phyloP scores from a whole-genome alignment of 345 rosid species.

The Geranium rotundifolium region DNA sequence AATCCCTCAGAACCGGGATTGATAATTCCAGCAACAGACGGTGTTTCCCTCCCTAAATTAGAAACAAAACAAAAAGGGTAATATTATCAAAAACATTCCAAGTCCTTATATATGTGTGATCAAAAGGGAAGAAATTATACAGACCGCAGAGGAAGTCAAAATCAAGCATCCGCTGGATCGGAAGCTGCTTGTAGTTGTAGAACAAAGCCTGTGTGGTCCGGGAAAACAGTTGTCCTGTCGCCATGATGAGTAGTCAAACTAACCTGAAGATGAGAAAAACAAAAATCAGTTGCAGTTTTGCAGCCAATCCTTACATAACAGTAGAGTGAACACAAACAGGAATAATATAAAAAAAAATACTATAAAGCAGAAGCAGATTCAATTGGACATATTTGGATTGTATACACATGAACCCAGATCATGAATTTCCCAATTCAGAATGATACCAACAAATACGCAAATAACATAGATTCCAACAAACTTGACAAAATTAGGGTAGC shows the following conservation, averaged over 20 bases:
- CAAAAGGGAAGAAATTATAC: background rate
- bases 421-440: too few species aligned
- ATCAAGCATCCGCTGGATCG: slow-evolving; percentile 98
- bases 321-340: too few species aligned
- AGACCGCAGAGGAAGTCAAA: slow-evolving; percentile 94
- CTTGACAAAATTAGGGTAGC: too few species aligned
- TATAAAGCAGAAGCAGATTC: too few species aligned
- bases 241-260: slow-evolving; percentile 38
- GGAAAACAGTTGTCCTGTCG: slow-evolving; percentile 91
- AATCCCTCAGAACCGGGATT: slow-evolving; percentile 95
- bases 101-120: background rate
- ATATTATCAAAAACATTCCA: background rate
- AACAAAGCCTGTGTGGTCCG: slow-evolving; percentile 76
- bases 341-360: too few species aligned
- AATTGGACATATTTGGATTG: too few species aligned
- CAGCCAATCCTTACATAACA: too few species aligned
- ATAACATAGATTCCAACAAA: too few species aligned
- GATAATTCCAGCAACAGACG: slow-evolving; percentile 93
- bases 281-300: too few species aligned
- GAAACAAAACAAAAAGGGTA: slow-evolving; percentile 2
- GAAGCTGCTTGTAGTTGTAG: slow-evolving; percentile 94
- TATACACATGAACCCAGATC: too few species aligned
- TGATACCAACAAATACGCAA: too few species aligned
- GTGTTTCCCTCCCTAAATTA: slow-evolving; percentile 72
- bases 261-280: slow-evolving; percentile 25